A percentile compares a stretch with the other conserved stretches of the same genome.
Evolutionary conservation across 306 rosid genomes (phyloP).

Genomic region (Heteromeles arbutifolia): DNA sequence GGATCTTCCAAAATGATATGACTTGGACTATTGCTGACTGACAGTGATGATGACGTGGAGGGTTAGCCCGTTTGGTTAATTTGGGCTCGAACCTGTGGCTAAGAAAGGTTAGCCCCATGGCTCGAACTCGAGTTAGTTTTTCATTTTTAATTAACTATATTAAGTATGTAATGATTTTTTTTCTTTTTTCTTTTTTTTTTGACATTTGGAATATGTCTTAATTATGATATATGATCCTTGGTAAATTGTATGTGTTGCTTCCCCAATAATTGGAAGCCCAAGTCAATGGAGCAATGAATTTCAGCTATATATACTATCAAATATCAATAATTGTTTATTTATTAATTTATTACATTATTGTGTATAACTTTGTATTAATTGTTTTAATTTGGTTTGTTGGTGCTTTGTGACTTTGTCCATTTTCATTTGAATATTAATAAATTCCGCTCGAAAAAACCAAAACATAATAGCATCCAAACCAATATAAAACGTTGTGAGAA

Average conservation of each 20-base stretch:
- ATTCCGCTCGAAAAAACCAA: neutral
- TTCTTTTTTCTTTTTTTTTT: neutral
- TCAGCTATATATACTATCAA: neutral
- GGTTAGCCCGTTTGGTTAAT: neutral
- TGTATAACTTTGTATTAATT: neutral
- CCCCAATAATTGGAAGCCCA: slow-evolving; percentile 28
- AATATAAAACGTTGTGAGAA: neutral
- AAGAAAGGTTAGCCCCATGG: slow-evolving; percentile 43
- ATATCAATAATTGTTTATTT: neutral
- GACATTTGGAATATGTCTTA: slow-evolving; percentile 7
- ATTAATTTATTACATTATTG: neutral
- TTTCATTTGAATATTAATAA: neutral
- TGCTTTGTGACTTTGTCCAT: neutral
- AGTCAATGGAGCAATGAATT: slow-evolving; percentile 5
- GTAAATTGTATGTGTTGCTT: slow-evolving; percentile 16
- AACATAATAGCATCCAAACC: neutral
- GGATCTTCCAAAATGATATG: slow-evolving; percentile 96
- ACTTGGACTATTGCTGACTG: slow-evolving; percentile 75
- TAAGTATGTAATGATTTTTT: slow-evolving; percentile 16
- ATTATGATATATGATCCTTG: slow-evolving; percentile 15
- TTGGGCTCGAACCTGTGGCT: slow-evolving; percentile 28
- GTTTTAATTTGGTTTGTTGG: neutral
- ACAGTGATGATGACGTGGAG: neutral
- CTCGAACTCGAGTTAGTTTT: slow-evolving; percentile 10
- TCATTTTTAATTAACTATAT: slow-evolving; percentile 18